Conservation (phyloP, 805 yeast genomes). For the Metschnikowia peoriensis region DNA sequence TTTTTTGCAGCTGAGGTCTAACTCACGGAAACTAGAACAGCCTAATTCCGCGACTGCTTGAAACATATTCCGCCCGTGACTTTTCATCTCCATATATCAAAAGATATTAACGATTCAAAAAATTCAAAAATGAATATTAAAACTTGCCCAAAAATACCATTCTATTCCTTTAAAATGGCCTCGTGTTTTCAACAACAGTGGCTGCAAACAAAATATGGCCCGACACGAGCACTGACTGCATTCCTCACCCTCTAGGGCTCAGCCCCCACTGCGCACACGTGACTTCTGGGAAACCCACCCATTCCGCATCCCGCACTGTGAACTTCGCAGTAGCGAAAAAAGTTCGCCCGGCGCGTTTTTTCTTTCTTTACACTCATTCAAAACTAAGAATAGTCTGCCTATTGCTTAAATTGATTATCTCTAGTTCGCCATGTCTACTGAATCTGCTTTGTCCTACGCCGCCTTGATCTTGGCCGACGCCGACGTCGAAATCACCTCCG, state of each 20-base stretch:
- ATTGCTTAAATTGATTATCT: constrained; percentile 49
- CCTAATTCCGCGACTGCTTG: too few species aligned
- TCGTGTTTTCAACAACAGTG: background rate
- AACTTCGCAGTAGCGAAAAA: constrained; percentile 9
- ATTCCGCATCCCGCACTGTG: constrained; percentile 1
- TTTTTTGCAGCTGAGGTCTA: too few species aligned
- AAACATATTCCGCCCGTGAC: too few species aligned
- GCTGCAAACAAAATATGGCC: background rate
- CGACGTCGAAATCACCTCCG: constrained; percentile 45
- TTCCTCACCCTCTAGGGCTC: background rate
- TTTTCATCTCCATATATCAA: too few species aligned
- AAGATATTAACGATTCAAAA: too few species aligned
- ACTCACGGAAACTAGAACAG: too few species aligned
- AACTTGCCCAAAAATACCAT: too few species aligned
- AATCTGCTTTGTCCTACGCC: constrained; percentile 50
- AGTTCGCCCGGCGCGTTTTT: constrained; percentile 4
- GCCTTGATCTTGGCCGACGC: constrained; percentile 51
- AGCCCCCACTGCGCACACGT: constrained; percentile 18
- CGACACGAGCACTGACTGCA: background rate
- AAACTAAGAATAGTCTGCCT: constrained; percentile 51
- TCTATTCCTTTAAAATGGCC: background rate
- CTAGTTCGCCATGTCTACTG: constrained; percentile 49
- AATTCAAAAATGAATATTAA: too few species aligned
- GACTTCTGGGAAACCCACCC: constrained; percentile 1
- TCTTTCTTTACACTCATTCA: constrained; percentile 14